Evolutionary conservation across 2,329 filamentous ascomycete species (phyloP).

Genomic region (Verticillium dahliae): DNA sequence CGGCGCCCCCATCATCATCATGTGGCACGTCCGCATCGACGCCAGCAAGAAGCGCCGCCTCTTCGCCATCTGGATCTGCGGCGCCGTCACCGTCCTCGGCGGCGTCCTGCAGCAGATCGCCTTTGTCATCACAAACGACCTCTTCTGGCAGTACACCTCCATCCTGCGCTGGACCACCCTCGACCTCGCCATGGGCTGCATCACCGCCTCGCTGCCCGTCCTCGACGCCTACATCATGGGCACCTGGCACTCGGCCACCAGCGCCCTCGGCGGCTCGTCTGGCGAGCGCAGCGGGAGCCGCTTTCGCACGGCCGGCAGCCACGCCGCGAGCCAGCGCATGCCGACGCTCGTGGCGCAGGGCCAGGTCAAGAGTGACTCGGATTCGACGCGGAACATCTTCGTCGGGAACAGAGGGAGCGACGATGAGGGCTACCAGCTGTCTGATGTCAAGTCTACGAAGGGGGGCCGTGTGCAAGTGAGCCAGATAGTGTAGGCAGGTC

Average conservation of each 20-base stretch:
- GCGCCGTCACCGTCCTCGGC: conserved; percentile 21
- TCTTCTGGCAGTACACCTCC: conserved; percentile 18
- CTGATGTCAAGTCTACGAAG: not conserved
- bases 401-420: not conserved
- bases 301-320: not conserved
- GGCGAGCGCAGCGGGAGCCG: not conserved
- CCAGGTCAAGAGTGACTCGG: not conserved
- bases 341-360: not conserved
- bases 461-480: too few species aligned
- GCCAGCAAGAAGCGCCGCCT: conserved; percentile 21
- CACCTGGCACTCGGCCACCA: conserved; percentile 6
- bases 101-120: conserved; percentile 20
- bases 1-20: conserved; percentile 23
- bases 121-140: conserved; percentile 11
- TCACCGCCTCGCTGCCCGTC: conserved; percentile 25
- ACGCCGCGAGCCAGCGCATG: not conserved
- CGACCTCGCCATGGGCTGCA: conserved; percentile 23
- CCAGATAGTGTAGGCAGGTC: too few species aligned
- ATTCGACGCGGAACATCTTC: not conserved
- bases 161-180: conserved; percentile 22
- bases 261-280: not conserved
- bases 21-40: conserved; percentile 25
- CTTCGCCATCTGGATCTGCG: conserved; percentile 23
- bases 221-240: conserved; percentile 17
- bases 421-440: not conserved